Evolutionary conservation across 2,329 filamentous ascomycete species (phyloP).

Genomic region (Arthrobotrys conoides): DNA sequence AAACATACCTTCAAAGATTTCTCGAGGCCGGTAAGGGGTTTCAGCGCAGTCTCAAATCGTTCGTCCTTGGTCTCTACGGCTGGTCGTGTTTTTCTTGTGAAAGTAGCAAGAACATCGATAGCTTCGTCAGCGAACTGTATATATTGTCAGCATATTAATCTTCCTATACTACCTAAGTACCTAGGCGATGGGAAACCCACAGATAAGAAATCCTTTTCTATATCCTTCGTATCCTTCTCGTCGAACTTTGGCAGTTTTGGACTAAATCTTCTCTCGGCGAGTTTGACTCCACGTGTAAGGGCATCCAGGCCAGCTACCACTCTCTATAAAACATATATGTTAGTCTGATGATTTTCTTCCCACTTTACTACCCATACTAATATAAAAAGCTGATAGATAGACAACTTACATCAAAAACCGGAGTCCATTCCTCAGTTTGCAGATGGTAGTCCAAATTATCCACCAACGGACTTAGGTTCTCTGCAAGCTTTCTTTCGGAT

Average conservation of each 20-base stretch:
- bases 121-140: slow-evolving; percentile 19
- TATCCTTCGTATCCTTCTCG: not conserved
- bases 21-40: not conserved
- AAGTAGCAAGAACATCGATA: not conserved
- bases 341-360: not conserved
- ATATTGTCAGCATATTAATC: not conserved
- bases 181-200: not conserved
- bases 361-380: not conserved
- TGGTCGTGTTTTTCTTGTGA: slow-evolving; percentile 6
- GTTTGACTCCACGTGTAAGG: not conserved
- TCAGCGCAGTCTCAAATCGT: not conserved
- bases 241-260: not conserved
- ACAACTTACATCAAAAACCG: not conserved
- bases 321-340: not conserved
- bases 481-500: not conserved
- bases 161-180: not conserved
- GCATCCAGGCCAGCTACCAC: not conserved
- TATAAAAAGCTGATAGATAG: not conserved
- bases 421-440: not conserved
- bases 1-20: slow-evolving; percentile 2
- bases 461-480: not conserved
- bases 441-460: not conserved
- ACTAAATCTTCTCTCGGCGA: not conserved
- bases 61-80: not conserved
- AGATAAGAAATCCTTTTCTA: slow-evolving; percentile 7